These are phyloP conservation scores for Raphidocelis subcapitata DNA, from an alignment of 139 green algal genomes.

Conservation along the genomic window DNA sequence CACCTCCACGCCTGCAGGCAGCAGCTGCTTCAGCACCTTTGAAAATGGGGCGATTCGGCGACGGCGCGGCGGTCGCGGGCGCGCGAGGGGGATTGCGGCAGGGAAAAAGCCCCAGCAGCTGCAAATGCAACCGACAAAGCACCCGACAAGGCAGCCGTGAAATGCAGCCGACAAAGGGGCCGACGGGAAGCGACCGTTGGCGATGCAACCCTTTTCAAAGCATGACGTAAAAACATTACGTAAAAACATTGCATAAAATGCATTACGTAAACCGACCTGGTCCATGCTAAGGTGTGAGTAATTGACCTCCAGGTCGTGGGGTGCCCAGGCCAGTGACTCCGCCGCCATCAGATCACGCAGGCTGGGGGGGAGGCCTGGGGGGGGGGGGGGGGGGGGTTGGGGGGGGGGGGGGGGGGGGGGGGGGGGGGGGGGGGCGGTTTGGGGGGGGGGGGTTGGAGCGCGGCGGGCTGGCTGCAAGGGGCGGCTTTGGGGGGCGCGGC, in stretches of 20 bases:
- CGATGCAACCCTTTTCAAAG: neutral
- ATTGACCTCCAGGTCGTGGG: constrained; percentile 49
- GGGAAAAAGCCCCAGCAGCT: neutral
- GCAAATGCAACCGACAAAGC: neutral
- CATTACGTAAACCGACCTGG: constrained; percentile 7
- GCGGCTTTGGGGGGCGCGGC: neutral
- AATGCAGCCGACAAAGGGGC: neutral
- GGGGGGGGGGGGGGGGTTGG: neutral
- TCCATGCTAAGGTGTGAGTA: constrained; percentile 65
- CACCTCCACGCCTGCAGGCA: constrained; percentile 78
- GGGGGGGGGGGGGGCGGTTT: neutral
- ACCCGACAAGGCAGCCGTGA: neutral
- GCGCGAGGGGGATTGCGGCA: neutral
- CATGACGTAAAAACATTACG: neutral
- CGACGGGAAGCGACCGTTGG: constrained; percentile 3
- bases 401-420: neutral
- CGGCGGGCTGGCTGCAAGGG: neutral
- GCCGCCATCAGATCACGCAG: constrained; percentile 2
- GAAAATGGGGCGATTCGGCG: neutral
- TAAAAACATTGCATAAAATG: neutral
- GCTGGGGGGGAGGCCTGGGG: constrained; percentile 24
- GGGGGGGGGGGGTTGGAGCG: neutral
- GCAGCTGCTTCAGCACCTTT: constrained; percentile 58
- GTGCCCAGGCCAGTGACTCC: constrained; percentile 1
- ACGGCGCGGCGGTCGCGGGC: neutral